These are phyloP conservation scores for Pascua guehoae DNA, from an alignment of 1,284 basidiomycete genomes.

Conservation along the genomic window DNA sequence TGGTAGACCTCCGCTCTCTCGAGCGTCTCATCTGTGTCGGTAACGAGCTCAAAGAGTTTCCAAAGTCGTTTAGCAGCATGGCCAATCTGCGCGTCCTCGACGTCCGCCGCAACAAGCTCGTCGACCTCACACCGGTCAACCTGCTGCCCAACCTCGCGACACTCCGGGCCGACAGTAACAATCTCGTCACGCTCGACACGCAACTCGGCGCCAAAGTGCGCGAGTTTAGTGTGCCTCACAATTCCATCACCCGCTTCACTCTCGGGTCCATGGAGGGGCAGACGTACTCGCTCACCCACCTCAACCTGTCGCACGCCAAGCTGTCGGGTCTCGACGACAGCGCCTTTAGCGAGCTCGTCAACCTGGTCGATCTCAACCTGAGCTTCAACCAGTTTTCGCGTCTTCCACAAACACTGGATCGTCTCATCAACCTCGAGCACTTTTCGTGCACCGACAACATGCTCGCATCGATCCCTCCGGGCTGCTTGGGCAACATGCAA, in stretches of 20 bases:
- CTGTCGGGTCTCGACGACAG: slow-evolving; percentile 76
- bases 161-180: slow-evolving; percentile 75
- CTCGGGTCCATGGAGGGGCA: slow-evolving; percentile 60
- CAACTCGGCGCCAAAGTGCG: slow-evolving; percentile 63
- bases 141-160: slow-evolving; percentile 65
- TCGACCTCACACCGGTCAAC: slow-evolving; percentile 67
- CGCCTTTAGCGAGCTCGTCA: slow-evolving; percentile 66
- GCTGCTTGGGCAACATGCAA: slow-evolving; percentile 67
- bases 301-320: slow-evolving; percentile 89
- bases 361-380: slow-evolving; percentile 68
- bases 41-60: slow-evolving; percentile 77
- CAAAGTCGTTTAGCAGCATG: slow-evolving; percentile 63
- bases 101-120: slow-evolving; percentile 75
- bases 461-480: slow-evolving; percentile 70
- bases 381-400: slow-evolving; percentile 84
- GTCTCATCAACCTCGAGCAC: slow-evolving; percentile 64
- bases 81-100: slow-evolving; percentile 68
- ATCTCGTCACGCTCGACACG: slow-evolving; percentile 72
- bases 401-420: slow-evolving; percentile 76
- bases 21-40: slow-evolving; percentile 80
- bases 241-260: slow-evolving; percentile 64
- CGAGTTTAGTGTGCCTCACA: slow-evolving; percentile 51
- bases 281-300: slow-evolving; percentile 65
- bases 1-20: slow-evolving; percentile 67
- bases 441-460: slow-evolving; percentile 89